Percentiles rank a stretch among this genome's conserved stretches.
Evolutionary conservation across 2,329 filamentous ascomycete genomes (phyloP).

Genomic region (Apiospora malaysiana): DNA sequence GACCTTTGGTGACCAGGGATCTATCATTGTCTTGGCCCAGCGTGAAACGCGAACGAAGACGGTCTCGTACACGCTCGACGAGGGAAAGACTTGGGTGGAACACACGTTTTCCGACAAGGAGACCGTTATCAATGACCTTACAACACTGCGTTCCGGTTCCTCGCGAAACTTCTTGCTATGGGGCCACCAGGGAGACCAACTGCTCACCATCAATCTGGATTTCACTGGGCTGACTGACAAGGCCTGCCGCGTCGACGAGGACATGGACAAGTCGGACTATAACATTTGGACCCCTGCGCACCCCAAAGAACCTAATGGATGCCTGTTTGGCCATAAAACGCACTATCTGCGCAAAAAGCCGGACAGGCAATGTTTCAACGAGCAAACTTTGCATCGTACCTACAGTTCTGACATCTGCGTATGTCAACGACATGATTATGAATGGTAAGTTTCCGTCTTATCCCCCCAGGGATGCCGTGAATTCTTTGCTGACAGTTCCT

Average conservation of each 20-base stretch:
- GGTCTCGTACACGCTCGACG: constrained; percentile 79
- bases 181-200: constrained; percentile 67
- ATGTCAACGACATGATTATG: constrained; percentile 85
- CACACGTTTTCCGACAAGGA: constrained; percentile 76
- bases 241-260: constrained; percentile 72
- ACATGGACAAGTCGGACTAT: constrained; percentile 69
- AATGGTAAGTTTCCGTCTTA: constrained; percentile 70
- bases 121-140: constrained; percentile 78
- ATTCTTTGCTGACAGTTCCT: constrained; percentile 35
- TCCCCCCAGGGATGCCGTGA: constrained; percentile 26
- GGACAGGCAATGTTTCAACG: constrained; percentile 82
- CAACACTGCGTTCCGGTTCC: constrained; percentile 85
- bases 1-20: constrained; percentile 96
- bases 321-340: constrained; percentile 89
- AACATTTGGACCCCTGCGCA: constrained; percentile 87
- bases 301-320: constrained; percentile 77
- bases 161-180: constrained; percentile 93
- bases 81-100: constrained; percentile 79
- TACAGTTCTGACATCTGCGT: constrained; percentile 80
- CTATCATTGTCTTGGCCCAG: constrained; percentile 86
- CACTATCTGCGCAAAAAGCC: constrained; percentile 90
- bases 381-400: constrained; percentile 71
- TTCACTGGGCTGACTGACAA: constrained; percentile 81
- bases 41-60: constrained; percentile 70
- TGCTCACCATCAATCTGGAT: constrained; percentile 84